Base-by-base conservation (phyloP, 176 grass and related monocot genomes). In the Eragrostis nindensis region DNA sequence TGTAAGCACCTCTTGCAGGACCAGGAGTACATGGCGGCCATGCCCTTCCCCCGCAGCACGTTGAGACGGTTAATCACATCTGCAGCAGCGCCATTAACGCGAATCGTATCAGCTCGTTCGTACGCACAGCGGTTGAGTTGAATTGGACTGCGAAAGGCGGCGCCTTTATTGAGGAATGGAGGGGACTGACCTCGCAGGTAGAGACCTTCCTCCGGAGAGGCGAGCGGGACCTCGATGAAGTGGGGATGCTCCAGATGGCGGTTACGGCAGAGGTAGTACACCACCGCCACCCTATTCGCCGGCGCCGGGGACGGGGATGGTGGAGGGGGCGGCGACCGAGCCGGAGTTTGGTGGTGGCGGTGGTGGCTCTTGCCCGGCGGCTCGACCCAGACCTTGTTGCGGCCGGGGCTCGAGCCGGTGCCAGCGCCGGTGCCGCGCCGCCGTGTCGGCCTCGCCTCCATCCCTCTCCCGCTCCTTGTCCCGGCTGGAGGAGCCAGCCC, bases 171-270 rank as follows among this genome's bases (percentile, higher is more conserved):
- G 19, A 67, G 62, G 47, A 0, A 50, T 1, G 27, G 18, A 5
- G 46, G 36, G 19, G 18, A 57, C 80, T 67, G 81, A 99, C 97
- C 97, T 95, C 85, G 92, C 81, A 99, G 83, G 75, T 91, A 95
- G 76, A 99, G 97, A 27, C 93, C 90, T 12, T 99, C 89, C 11
- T 99, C 90, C 50, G 78, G 65, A 5, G 87, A 90, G 65, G 90
- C 90, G 70, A 91, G 87, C 22, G 97, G 88, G 76, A 99, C 97
- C 82, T 99, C 97, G 68, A 95, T 93, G 93, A 99, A 99, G 87
- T 99, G 97, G 14, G 97, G 97, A 69, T 99, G 97, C 83, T 99
- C 97, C 44, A 99, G 87, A 56, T 95, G 93, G 62, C 90, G 93
- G 82, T 88, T 99, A 53, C 87, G 82, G 83, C 82, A 90, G 59